A percentile compares a stretch with the other conserved stretches of the same genome.
These are phyloP conservation scores for Epicoccum sorghinum DNA, from an alignment of 2,329 filamentous ascomycete genomes.

Conservation along the genomic window DNA sequence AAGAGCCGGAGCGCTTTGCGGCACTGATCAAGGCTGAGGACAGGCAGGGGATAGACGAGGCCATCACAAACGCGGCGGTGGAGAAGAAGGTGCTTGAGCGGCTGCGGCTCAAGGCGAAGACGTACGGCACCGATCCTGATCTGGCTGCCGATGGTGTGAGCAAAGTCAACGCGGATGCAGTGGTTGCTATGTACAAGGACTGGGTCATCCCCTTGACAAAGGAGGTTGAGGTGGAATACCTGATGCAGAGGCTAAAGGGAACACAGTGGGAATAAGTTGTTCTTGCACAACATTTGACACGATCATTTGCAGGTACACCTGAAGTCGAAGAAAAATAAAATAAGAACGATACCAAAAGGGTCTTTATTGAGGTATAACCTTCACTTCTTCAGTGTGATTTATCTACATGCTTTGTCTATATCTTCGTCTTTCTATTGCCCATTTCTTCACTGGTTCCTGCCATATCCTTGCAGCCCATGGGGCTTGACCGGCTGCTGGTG, in stretches of 20 bases:
- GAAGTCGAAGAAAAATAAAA: slow-evolving; percentile 31
- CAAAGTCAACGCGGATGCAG: slow-evolving; percentile 90
- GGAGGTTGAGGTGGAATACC: slow-evolving; percentile 94
- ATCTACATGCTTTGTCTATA: not conserved
- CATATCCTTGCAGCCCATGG: slow-evolving; percentile 28
- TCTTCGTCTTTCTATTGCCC: not conserved
- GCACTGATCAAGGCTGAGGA: slow-evolving; percentile 81
- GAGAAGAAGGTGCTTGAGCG: slow-evolving; percentile 91
- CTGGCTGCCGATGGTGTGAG: slow-evolving; percentile 61
- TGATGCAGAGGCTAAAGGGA: slow-evolving; percentile 84
- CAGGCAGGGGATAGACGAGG: slow-evolving; percentile 79
- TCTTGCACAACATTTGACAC: too few species aligned
- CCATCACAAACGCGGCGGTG: slow-evolving; percentile 88
- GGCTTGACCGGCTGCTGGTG: slow-evolving; percentile 35
- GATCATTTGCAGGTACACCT: too few species aligned
- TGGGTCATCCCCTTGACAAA: slow-evolving; percentile 98
- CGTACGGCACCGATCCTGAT: slow-evolving; percentile 90
- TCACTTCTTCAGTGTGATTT: too few species aligned
- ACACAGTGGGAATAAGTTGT: slow-evolving; percentile 57
- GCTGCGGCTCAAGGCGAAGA: slow-evolving; percentile 84
- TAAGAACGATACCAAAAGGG: not conserved
- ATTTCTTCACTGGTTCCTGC: slow-evolving; percentile 9
- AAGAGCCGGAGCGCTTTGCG: slow-evolving; percentile 81
- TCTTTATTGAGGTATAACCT: too few species aligned
- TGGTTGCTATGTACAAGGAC: slow-evolving; percentile 60